These are phyloP conservation scores for Urochloa ruziziensis DNA, from an alignment of 176 grass and related monocot genomes.

Conservation along the genomic window DNA sequence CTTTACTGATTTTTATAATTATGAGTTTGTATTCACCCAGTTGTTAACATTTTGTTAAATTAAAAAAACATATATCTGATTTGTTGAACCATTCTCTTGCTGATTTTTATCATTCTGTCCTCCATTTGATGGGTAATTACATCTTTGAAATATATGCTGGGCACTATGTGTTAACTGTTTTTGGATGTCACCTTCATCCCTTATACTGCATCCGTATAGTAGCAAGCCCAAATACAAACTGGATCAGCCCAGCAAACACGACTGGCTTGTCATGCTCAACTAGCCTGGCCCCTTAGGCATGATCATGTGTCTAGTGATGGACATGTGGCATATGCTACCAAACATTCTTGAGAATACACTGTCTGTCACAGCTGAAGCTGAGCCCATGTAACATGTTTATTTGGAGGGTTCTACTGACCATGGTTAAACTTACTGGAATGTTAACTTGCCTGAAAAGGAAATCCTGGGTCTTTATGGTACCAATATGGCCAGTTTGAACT, in stretches of 20 bases:
- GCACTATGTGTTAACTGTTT: background rate
- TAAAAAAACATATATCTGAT: background rate
- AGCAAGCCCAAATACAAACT: background rate
- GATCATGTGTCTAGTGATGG: background rate
- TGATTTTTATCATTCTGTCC: background rate
- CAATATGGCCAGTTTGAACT: background rate
- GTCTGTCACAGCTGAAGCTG: background rate
- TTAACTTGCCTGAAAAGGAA: background rate
- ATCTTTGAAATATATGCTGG: background rate
- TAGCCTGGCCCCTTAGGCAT: background rate
- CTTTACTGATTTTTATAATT: background rate
- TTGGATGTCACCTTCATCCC: background rate
- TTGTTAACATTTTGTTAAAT: background rate
- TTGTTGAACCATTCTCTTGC: background rate
- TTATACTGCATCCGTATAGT: background rate
- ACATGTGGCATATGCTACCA: background rate
- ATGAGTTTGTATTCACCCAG: background rate
- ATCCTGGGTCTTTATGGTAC: background rate
- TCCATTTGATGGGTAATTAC: background rate
- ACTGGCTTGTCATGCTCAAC: background rate
- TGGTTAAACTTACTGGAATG: background rate
- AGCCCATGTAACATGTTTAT: background rate
- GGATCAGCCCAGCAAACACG: constrained; percentile 5
- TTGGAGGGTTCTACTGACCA: background rate
- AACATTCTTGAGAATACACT: background rate